phyloP scores from a whole-genome alignment of 1,284 basidiomycete species.

The Ceratobasidium sp. region DNA sequence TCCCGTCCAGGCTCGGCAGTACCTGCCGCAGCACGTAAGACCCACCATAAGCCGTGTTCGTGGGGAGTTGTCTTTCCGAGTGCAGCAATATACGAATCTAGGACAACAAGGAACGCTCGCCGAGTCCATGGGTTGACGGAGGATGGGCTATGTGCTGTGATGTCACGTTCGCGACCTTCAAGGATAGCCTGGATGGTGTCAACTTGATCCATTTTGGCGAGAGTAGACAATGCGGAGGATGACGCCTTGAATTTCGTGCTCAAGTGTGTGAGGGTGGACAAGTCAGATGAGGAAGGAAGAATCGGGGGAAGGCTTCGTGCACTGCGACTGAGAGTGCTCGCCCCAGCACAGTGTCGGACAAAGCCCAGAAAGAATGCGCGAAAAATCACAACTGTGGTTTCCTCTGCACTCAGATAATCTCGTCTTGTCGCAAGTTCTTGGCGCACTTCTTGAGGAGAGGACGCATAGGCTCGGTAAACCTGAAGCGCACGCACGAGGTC shows the following conservation, averaged over 20 bases:
- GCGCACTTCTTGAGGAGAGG: conserved; percentile 50
- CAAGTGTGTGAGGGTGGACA: conserved; percentile 4
- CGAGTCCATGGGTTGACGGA: conserved; percentile 39
- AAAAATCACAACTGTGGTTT: conserved; percentile 69
- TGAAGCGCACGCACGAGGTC: conserved; percentile 71
- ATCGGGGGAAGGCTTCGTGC: conserved; percentile 37
- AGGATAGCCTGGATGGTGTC: conserved; percentile 26
- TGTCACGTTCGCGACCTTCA: conserved; percentile 6
- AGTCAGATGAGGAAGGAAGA: conserved; percentile 24
- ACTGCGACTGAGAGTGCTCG: conserved; percentile 13
- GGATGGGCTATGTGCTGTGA: neutral
- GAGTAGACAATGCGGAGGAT: conserved; percentile 1
- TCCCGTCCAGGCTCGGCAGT: conserved; percentile 40
- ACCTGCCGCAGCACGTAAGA: conserved; percentile 35
- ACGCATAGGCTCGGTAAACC: conserved; percentile 80
- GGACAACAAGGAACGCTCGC: conserved; percentile 11
- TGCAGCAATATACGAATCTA: conserved; percentile 38
- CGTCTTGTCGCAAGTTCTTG: conserved; percentile 57
- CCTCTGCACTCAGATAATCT: conserved; percentile 39
- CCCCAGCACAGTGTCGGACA: conserved; percentile 62
- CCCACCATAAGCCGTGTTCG: conserved; percentile 39
- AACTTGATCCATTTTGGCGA: conserved; percentile 9
- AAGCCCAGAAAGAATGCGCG: conserved; percentile 85
- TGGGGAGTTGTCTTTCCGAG: conserved; percentile 37
- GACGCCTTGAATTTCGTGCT: conserved; percentile 25